Base-by-base conservation (phyloP, 2,329 filamentous ascomycete genomes). In the Fusarium globosum region DNA sequence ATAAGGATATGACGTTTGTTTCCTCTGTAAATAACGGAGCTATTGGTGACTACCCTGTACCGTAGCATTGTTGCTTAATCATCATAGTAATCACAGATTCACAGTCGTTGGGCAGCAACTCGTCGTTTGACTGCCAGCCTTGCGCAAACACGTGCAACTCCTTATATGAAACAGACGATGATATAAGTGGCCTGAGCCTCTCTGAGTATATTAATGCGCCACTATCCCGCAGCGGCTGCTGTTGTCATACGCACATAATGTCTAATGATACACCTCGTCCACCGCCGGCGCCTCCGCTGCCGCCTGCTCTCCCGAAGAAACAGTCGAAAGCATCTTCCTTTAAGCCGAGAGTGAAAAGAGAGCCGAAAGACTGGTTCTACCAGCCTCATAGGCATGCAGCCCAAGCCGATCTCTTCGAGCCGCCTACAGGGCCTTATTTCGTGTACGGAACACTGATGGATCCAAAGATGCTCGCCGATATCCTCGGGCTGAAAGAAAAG, bases 391-490 rank as follows among this genome's bases (percentile, higher is more conserved):
- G 16, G 4, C 35, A 28, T n/a, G 12, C 21, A 4, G 16, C 9
- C 0, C 52, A 16, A 2, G 21, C 3, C n/a, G 35, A 67, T 14
- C 28, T 38, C 35, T n/a, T 33, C 6, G 39, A 61, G 15, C 23
- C 18, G 7, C 62, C 52, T 0, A 42, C 8, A 23, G 62, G 65
- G 4, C 62, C 65, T 1, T 67, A 67, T 39, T 68, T 68, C 6
- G 39, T 68, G 4, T 68, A 68, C 20, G 62, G 65, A 13, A 68
- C 52, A 16, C 33, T 68, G 41, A 68, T 48, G 45, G 41, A 67
- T 6, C 62, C 52, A 23, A 30, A 3, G 11, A 61, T 61, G 65
- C 21, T 68, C 16, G 39, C 12, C 4, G 41, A 53, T 33, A 23
- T 68, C 23, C 52, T 68, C 4, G 18, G 46, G 21, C 4, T 68